A percentile compares a stretch with the other conserved stretches of the same genome.
Conservation (phyloP, 495 filamentous ascomycete genomes). For the Massariosphaeria phaeospora region DNA sequence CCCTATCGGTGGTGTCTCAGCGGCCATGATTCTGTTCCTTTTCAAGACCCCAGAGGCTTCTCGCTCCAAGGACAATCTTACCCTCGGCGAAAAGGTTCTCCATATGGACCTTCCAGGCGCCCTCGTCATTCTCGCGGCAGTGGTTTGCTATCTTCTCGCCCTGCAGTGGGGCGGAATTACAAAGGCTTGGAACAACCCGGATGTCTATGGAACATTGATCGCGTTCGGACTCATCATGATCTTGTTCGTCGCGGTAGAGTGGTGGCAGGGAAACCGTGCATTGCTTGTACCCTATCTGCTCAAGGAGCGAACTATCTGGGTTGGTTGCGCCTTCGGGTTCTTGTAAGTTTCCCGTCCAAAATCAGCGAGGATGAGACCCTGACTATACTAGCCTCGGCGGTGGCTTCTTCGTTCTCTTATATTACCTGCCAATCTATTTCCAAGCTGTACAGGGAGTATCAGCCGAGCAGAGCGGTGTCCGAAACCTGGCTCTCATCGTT, state of each 20-base stretch:
- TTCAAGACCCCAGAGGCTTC: constrained; percentile 46
- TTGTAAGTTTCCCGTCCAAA: no score
- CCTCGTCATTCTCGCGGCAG: constrained; percentile 61
- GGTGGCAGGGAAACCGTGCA: background rate
- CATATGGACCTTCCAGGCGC: constrained; percentile 67
- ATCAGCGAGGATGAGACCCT: no score
- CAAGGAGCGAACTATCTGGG: background rate
- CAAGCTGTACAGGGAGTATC: constrained; percentile 69
- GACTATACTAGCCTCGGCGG: no score
- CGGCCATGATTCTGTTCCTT: constrained; percentile 51
- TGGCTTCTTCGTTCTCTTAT: constrained; percentile 55
- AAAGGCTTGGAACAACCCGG: constrained; percentile 54
- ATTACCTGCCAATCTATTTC: constrained; percentile 81
- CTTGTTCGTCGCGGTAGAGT: background rate
- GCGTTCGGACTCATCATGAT: background rate
- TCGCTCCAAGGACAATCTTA: background rate
- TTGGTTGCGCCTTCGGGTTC: constrained; percentile 60
- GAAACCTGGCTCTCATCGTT: constrained; percentile 59
- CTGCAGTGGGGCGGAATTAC: constrained; percentile 79
- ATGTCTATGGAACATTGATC: background rate
- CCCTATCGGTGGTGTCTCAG: constrained; percentile 55
- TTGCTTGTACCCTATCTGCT: background rate
- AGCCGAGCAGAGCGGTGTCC: constrained; percentile 68
- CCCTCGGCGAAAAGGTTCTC: constrained; percentile 44
- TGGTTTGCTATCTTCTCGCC: constrained; percentile 70